These are phyloP conservation scores for Aspergillus aculeatinus DNA, from an alignment of 2,329 filamentous ascomycete genomes.

Conservation along the genomic window DNA sequence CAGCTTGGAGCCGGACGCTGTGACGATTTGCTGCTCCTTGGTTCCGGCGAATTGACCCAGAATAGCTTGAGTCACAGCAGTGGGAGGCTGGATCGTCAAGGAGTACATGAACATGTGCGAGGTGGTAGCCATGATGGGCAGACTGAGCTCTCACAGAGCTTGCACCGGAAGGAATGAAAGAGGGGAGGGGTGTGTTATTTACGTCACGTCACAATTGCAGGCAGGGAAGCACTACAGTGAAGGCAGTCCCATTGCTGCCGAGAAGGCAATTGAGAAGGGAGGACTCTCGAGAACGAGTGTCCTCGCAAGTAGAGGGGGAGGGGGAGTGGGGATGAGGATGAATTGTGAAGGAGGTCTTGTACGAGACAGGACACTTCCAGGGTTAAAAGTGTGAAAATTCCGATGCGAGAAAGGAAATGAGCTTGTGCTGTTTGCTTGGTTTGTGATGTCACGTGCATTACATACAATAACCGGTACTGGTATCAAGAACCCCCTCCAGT, in stretches of 20 bases:
- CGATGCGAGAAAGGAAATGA: constrained; percentile 24
- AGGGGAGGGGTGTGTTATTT: constrained; percentile 15
- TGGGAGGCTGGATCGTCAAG: constrained; percentile 89
- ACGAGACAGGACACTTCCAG: constrained; percentile 5
- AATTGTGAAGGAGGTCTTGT: neutral
- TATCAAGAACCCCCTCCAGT: rapidly evolving
- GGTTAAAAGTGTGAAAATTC: constrained; percentile 32
- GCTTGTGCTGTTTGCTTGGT: constrained; percentile 24
- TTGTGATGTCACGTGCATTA: constrained; percentile 21
- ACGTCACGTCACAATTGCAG: constrained; percentile 31
- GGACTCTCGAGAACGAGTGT: constrained; percentile 30
- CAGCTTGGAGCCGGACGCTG: constrained; percentile 85
- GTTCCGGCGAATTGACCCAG: constrained; percentile 94
- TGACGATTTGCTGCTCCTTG: constrained; percentile 96
- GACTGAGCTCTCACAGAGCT: constrained; percentile 21
- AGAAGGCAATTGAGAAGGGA: constrained; percentile 19
- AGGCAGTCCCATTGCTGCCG: constrained; percentile 40
- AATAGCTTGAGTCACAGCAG: constrained; percentile 84
- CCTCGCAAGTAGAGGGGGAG: constrained; percentile 13
- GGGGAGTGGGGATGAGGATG: constrained; percentile 9
- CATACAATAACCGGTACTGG: neutral
- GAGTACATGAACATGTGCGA: constrained; percentile 99
- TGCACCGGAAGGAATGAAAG: constrained; percentile 4
- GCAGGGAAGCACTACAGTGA: constrained; percentile 26
- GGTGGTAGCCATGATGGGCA: constrained; percentile 81